These are phyloP conservation scores for Candida pseudocylindracea DNA, from an alignment of 1,139 yeast species.

Conservation along the genomic window DNA sequence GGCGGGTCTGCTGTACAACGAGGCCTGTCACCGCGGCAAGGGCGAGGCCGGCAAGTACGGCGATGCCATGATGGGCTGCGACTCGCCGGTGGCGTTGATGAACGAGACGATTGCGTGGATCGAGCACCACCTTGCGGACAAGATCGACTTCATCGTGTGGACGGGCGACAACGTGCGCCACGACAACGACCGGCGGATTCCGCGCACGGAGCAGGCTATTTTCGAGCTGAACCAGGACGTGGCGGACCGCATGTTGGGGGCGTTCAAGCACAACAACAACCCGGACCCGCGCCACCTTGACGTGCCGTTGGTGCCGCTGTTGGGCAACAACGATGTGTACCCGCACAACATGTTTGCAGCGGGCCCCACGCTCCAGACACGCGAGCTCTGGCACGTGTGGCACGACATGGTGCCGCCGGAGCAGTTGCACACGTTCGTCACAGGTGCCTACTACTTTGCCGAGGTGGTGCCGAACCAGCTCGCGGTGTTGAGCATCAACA, in stretches of 20 bases:
- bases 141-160: constrained; percentile 74
- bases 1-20: constrained; percentile 23
- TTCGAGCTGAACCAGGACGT: constrained; percentile 45
- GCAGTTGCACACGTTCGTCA: constrained; percentile 50
- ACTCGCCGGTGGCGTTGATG: constrained; percentile 39
- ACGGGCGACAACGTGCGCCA: constrained; percentile 81
- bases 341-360: constrained; percentile 72
- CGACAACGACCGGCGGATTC: constrained; percentile 53
- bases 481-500: constrained; percentile 60
- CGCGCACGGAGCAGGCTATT: constrained; percentile 51
- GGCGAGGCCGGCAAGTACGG: constrained; percentile 47
- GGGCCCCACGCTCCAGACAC: constrained; percentile 70
- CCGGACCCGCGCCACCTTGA: constrained; percentile 16
- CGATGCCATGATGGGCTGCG: constrained; percentile 56
- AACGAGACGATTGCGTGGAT: constrained; percentile 50
- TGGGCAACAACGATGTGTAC: constrained; percentile 76
- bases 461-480: constrained; percentile 61
- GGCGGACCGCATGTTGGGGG: constrained; percentile 25
- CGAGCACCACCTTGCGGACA: constrained; percentile 34
- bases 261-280: constrained; percentile 21
- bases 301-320: constrained; percentile 28
- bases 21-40: constrained; percentile 35
- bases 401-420: constrained; percentile 50
- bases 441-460: constrained; percentile 52
- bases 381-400: constrained; percentile 61